These are phyloP conservation scores for Lichtheimia ramosa DNA, from an alignment of 371 early-diverging fungal genomes.

Conservation along the genomic window DNA sequence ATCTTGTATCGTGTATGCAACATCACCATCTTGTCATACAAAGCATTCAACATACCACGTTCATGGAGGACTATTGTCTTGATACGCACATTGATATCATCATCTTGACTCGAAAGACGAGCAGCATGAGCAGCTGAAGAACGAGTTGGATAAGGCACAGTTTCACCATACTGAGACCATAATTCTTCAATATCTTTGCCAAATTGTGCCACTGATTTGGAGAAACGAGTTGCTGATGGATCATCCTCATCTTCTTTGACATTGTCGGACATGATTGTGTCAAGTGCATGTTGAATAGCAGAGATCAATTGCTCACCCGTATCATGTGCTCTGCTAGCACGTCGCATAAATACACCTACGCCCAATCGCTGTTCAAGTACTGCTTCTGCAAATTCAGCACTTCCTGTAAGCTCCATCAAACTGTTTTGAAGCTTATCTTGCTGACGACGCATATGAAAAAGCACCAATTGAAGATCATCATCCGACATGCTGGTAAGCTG, in stretches of 20 bases:
- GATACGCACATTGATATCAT: too few relatives aligned
- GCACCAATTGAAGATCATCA: slow-evolving; percentile 1
- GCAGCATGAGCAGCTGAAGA: background rate
- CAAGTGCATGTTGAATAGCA: slow-evolving; percentile 14
- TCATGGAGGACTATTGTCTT: too few relatives aligned
- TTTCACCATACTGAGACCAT: slow-evolving; percentile 8
- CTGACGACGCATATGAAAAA: slow-evolving; percentile 27
- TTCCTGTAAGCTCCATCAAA: slow-evolving; percentile 19
- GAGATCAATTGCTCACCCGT: background rate
- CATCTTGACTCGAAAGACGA: too few relatives aligned
- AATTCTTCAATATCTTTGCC: slow-evolving; percentile 14
- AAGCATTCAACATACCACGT: too few relatives aligned
- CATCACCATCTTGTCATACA: too few relatives aligned
- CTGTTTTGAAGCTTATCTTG: slow-evolving; percentile 28
- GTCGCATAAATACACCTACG: slow-evolving; percentile 12
- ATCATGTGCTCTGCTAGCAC: slow-evolving; percentile 3
- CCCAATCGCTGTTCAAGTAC: slow-evolving; percentile 26
- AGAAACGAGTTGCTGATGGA: background rate
- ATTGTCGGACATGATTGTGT: slow-evolving; percentile 9
- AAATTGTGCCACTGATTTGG: slow-evolving; percentile 10
- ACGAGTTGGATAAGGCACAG: slow-evolving; percentile 31
- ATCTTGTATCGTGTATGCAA: too few relatives aligned
- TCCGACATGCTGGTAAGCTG: too few relatives aligned
- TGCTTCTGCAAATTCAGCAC: slow-evolving; percentile 17
- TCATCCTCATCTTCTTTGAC: background rate